These are phyloP conservation scores for Dendrothele bispora DNA, from an alignment of 768 basidiomycete genomes.

Conservation along the genomic window DNA sequence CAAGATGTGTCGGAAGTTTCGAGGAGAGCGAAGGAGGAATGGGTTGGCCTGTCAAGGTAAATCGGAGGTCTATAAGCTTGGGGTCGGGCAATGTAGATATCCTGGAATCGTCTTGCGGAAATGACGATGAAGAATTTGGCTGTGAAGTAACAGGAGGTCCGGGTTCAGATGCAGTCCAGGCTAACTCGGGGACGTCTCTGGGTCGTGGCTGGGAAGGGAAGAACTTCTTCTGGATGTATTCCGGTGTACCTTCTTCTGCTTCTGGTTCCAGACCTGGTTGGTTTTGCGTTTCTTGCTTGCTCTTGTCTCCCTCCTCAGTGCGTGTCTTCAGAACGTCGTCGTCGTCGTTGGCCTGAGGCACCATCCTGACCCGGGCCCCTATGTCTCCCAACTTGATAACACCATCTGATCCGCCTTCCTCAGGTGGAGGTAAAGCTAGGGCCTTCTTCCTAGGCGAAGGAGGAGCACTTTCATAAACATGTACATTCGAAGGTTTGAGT, in stretches of 20 bases:
- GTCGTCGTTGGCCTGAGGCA: background rate
- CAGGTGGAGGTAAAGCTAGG: constrained; percentile 59
- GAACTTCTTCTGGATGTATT: constrained; percentile 80
- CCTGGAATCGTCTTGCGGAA: too few relatives aligned
- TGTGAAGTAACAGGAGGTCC: constrained; percentile 29
- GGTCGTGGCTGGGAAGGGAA: constrained; percentile 78
- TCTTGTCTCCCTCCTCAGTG: background rate
- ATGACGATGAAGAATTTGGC: constrained; percentile 24
- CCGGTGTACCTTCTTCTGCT: constrained; percentile 72
- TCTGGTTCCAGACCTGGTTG: constrained; percentile 24
- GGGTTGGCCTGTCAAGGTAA: constrained; percentile 73
- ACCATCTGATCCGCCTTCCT: constrained; percentile 32
- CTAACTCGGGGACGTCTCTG: constrained; percentile 68
- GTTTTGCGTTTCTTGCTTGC: too few relatives aligned
- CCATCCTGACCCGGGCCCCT: background rate
- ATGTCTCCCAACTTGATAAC: constrained; percentile 22
- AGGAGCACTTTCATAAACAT: constrained; percentile 83
- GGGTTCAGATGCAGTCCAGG: too few relatives aligned
- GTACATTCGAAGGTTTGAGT: constrained; percentile 68
- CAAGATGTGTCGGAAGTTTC: constrained; percentile 77
- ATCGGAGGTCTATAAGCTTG: constrained; percentile 69
- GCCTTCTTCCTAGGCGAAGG: constrained; percentile 65
- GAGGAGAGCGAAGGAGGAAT: constrained; percentile 57
- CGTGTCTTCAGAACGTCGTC: background rate
- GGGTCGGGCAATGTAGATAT: too few relatives aligned